Conservation (phyloP, 1,139 yeast species). For the Saccharomyces pastorianus region DNA sequence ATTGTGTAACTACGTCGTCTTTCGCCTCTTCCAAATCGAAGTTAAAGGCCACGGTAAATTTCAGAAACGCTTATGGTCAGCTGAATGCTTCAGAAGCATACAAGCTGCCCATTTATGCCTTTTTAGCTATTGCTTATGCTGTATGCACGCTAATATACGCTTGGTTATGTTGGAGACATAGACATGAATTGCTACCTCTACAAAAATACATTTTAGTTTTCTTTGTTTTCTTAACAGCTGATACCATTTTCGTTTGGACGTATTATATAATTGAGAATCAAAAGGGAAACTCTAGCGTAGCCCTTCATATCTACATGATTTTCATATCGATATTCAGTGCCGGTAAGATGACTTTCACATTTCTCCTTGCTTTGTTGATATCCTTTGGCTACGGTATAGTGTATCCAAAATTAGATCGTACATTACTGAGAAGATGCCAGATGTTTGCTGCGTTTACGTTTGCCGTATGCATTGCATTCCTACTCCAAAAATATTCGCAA, state of each 20-base stretch:
- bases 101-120: slow-evolving; percentile 77
- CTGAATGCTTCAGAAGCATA: slow-evolving; percentile 85
- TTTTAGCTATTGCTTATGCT: slow-evolving; percentile 70
- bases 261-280: slow-evolving; percentile 75
- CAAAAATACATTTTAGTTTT: slow-evolving; percentile 82
- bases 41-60: slow-evolving; percentile 57
- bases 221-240: slow-evolving; percentile 70
- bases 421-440: slow-evolving; percentile 66
- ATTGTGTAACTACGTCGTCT: slow-evolving; percentile 65
- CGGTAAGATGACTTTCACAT: slow-evolving; percentile 72
- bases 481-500: slow-evolving; percentile 55
- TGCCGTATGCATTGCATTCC: slow-evolving; percentile 54
- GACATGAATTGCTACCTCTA: slow-evolving; percentile 75
- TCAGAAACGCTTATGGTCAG: slow-evolving; percentile 83
- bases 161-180: slow-evolving; percentile 72
- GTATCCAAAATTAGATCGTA: slow-evolving; percentile 64
- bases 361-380: slow-evolving; percentile 73
- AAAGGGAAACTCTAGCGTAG: slow-evolving; percentile 41
- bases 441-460: slow-evolving; percentile 68
- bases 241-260: slow-evolving; percentile 81
- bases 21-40: slow-evolving; percentile 31
- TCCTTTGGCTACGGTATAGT: slow-evolving; percentile 91
- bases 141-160: slow-evolving; percentile 70
- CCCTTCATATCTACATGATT: slow-evolving; percentile 62
- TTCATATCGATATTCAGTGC: slow-evolving; percentile 72